phyloP scores from a whole-genome alignment of 257 asterid species.

The Agastache rugosa region DNA sequence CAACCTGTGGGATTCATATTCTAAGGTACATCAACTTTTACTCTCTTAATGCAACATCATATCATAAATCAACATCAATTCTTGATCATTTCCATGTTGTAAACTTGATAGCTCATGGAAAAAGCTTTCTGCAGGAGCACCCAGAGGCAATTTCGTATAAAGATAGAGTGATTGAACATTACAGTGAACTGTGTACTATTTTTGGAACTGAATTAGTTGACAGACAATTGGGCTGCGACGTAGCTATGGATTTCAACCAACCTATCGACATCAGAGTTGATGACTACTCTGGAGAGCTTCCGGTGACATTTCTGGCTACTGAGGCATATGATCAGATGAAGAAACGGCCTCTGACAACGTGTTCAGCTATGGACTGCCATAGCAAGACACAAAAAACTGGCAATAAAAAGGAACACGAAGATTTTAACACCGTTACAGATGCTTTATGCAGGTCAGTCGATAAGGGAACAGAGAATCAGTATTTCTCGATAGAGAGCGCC shows the following conservation, averaged over 20 bases:
- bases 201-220: constrained; percentile 39
- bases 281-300: constrained; percentile 40
- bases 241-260: constrained; percentile 26
- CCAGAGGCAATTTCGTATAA: constrained; percentile 36
- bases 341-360: constrained; percentile 29
- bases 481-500: constrained; percentile 39
- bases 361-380: constrained; percentile 21
- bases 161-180: constrained; percentile 34
- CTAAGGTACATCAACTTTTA: constrained; percentile 31
- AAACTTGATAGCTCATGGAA: constrained; percentile 3
- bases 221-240: constrained; percentile 28
- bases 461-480: constrained; percentile 28
- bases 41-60: neutral
- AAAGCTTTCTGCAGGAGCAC: constrained; percentile 44
- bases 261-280: constrained; percentile 28
- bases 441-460: constrained; percentile 14
- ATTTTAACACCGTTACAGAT: neutral
- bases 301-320: constrained; percentile 24
- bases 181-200: constrained; percentile 34
- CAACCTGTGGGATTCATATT: constrained; percentile 41
- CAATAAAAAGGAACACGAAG: neutral
- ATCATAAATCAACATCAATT: neutral
- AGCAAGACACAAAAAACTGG: constrained; percentile 38
- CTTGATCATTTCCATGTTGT: neutral
- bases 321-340: constrained; percentile 29